Evolutionary conservation across 1,284 basidiomycete species (phyloP), one percentile per base, ranked within the genome.

Genomic region (Polyporus tsugae): DNA sequence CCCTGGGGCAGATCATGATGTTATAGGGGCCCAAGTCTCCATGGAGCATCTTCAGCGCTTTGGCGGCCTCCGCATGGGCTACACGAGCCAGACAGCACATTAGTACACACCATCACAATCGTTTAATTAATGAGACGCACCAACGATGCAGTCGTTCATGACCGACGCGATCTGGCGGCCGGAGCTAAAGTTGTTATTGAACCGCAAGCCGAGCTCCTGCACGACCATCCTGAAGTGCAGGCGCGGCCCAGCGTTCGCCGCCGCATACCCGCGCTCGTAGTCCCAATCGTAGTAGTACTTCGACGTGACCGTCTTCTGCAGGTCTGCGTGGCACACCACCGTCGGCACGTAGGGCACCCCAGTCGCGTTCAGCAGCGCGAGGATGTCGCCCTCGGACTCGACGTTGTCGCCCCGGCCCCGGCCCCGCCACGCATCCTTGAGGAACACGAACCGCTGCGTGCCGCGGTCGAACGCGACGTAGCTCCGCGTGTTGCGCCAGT

Each of bases 401-500:
- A 25, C 25, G 10, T 33, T 38, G 25, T 39, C 25, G 6, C 6
- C 33, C 39, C 49, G 9, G 17, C 41, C 42, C n/a, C 10, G 7
- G 52, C 25, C 22, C n/a, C 68, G 46, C 69, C 69, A 70, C 4
- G 53, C 38, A 35, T 67, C 69, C 62, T 67, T 67, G 19, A 70
- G 69, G 42, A 57, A 65, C 7, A 67, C 65, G 33, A 70, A 62
- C 29, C 35, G 38, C 5, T n/a, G 22, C 17, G 55, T 60, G 11
- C 1, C 2, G 55, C 55, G 44, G 57, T 69, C 64, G 15, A 65
- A 25, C 19, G 64, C 67, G 13, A 69, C 33, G 57, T 65, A 69
- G 19, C 39, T 38, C 29, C 60, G 52, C 22, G 55, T 59, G 15
- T 33, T 62, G 3, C 66, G 66, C 7, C 13, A 10, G 38, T 42